Evolutionary conservation across 805 yeast species (phyloP), one percentile per base, ranked within the genome.

Genomic region (Ogataea henricii): DNA sequence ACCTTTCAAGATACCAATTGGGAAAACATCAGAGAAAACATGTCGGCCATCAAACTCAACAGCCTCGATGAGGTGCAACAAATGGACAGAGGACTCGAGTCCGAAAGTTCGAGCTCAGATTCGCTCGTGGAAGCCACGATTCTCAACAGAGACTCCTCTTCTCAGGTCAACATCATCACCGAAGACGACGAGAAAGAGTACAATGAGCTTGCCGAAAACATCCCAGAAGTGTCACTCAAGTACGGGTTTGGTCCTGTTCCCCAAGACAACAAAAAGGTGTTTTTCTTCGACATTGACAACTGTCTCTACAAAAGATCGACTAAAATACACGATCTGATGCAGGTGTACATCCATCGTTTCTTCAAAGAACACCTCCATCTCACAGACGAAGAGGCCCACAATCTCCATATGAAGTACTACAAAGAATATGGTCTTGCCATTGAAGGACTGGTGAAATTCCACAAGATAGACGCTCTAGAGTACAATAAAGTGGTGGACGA

Each of bases 251-350:
- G 66, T 2, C 58, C 66, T 5, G 59, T 55, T 20, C 53, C 59
- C 1, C 55, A 54, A 35, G 65, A 53, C 22, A 56, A 60, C 42
- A 63, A 59, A 17, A 59, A 55, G 27, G 70, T 67, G 14, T 88
- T 94, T 68, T 89, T 83, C 67, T 92, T 92, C 60, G 99, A 92
- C 65, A 89, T 92, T 46, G 99, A 92, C 71, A 92, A 92, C 66
- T 90, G 97, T 65, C 76, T 92, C 25, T 92, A 92, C 68, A 76
- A 79, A 45, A 72, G 90, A 48, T 82, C 89, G 1, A 78, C 87
- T 20, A 76, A 76, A 64, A 87, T 92, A 57, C 95, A 86, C 59
- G 94, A 87, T 56, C 63, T 89, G 67, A 92, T 92, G 97, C 96
- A 87, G 60, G 82, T 79, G 14, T 83, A 83, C 51, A 92, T 94